These are phyloP conservation scores for Periconia sp. DNA, from an alignment of 2,329 filamentous ascomycete species.

Conservation along the genomic window DNA sequence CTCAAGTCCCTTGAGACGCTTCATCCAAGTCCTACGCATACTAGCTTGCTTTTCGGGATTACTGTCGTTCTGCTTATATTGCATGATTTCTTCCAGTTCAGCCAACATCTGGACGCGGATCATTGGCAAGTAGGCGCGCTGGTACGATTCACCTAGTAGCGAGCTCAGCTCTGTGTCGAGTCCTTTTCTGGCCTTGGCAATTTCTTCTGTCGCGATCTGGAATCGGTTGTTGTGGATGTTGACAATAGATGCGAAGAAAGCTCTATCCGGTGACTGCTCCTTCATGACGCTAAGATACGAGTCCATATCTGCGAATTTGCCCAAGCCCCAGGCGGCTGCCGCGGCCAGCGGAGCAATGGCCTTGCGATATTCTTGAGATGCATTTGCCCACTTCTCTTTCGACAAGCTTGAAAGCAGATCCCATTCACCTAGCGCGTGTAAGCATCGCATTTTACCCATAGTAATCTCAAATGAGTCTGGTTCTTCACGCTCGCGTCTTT, in stretches of 20 bases:
- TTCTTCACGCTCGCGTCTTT: slow-evolving; percentile 79
- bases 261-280: slow-evolving; percentile 87
- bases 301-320: slow-evolving; percentile 98
- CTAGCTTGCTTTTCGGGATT: slow-evolving; percentile 87
- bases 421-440: slow-evolving; percentile 97
- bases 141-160: slow-evolving; percentile 97
- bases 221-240: slow-evolving; percentile 96
- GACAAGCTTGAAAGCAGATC: slow-evolving; percentile 87
- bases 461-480: slow-evolving; percentile 85
- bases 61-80: slow-evolving; percentile 86
- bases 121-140: slow-evolving; percentile 95
- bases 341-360: slow-evolving; percentile 93
- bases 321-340: slow-evolving; percentile 93
- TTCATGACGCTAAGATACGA: slow-evolving; percentile 96
- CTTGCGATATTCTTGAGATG: slow-evolving; percentile 83
- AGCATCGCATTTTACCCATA: slow-evolving; percentile 99
- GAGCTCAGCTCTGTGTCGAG: slow-evolving; percentile 95
- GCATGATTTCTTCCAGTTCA: slow-evolving; percentile 96
- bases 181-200: slow-evolving; percentile 89
- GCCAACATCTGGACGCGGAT: slow-evolving; percentile 99
- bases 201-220: slow-evolving; percentile 84
- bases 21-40: slow-evolving; percentile 95
- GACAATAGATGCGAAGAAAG: slow-evolving; percentile 96
- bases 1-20: slow-evolving; percentile 90
- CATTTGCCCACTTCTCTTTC: slow-evolving; percentile 92